Base-by-base conservation (phyloP, 345 rosid genomes). In the Boechera divaricarpa region DNA sequence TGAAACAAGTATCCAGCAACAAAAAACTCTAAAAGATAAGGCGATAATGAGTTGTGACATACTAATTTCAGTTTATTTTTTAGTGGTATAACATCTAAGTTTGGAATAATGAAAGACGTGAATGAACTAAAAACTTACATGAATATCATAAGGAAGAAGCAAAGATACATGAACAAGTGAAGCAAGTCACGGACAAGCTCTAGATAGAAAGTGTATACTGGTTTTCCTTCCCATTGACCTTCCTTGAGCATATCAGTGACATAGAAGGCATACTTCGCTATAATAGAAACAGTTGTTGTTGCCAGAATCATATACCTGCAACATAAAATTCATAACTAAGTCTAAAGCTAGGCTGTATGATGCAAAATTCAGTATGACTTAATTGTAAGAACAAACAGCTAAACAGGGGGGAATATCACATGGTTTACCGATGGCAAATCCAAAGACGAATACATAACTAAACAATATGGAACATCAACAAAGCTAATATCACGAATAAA, bases 181-280 rank as follows among this genome's bases (percentile, higher is more conserved):
- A 94, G 97, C 90, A 94, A 82, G 85, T 94, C 98, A 9, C 91
- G 92, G 13, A 94, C 79, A 70, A 94, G 97, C 81, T 94, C 98
- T 88, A 94, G 77, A 83, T 92, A 94, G 80, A 94, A 94, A 69
- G 97, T 94, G 70, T 89, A 94, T 42, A 94, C 90, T 71, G 97
- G 91, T 81, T 88, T 94, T 69, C 66, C 83, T 80, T 94, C 98
- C 98, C 98, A 94, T 79, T 94, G 98, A 62, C 98, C 98, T 80
- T 94, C 98, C 93, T 83, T 90, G 26, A 90, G 87, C 88, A 88
- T 87, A 85, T 94, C 97, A 62, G 84, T 94, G 26, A 94, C 93
- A 76, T 92, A 90, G 85, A 94, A 94, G 66, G 86, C 74, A 82
- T 92, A 94, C 75, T 94, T 94, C 12, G 90, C 88, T 80, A 94